Evolutionary conservation across 805 yeast species (phyloP), one percentile per base, ranked within the genome.

Genomic region (Myxozyma vanderwaltii): DNA sequence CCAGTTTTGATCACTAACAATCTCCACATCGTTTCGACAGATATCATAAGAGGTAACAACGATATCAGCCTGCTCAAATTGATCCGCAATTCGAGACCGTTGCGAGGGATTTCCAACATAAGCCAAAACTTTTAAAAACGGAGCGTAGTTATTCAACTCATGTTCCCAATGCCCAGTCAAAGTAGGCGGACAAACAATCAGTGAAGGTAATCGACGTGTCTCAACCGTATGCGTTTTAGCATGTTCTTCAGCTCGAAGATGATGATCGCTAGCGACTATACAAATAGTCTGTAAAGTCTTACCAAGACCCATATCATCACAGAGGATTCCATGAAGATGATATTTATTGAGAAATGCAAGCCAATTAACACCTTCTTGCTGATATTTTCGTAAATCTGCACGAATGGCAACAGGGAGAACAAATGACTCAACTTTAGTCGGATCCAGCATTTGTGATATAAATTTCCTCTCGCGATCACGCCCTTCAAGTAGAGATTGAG

Each of bases 281-380:
- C 99, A 94, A 69, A 94, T 91, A 0, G 99, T 91, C 74, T 94
- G 99, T 61, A 94, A 79, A 0, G 99, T 94, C 72, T 94, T 94
- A 53, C 99, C 99, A 31, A 94, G 79, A 5, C 99, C 99, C 99
- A 94, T 94, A 83, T 94, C 99, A 72, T 94, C 99, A 83, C 99
- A 94, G 50, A 94, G 78, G 69, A 94, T 92, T 54, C 99, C 99
- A 75, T 94, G 99, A 54, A 94, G 77, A 72, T 92, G 96, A 71
- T 94, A 94, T 69, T 89, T 89, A 76, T 94, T 94, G 69, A 94
- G 80, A 70, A 94, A 94, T 7, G 96, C 96, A 54, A 94, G 79
- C 99, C 99, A 94, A 72, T 92, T 94, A 39, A 94, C 95, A 74
- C 99, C 99, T 61, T 94, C 98, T 72, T 94, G 98, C 75, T 94